These are phyloP conservation scores for Effrenium voratum DNA, from an alignment of 73 alveolate genomes.

Conservation along the genomic window DNA sequence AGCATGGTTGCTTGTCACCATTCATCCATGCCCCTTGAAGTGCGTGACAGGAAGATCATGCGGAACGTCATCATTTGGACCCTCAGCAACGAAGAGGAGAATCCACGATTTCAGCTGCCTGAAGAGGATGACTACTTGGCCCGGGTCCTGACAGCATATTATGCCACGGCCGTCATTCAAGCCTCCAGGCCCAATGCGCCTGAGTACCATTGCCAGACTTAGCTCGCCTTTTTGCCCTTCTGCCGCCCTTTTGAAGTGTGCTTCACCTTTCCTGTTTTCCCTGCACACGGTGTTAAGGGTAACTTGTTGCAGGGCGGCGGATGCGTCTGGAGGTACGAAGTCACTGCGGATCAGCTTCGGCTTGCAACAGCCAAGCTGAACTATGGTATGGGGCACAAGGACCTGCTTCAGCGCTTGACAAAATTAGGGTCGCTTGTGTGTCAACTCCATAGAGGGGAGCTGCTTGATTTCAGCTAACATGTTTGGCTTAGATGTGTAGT, in stretches of 20 bases:
- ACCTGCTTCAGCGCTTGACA: too few species aligned
- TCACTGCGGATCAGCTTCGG: slow-evolving; percentile 52
- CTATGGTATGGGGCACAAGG: slow-evolving; percentile 68
- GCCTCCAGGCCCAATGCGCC: too few species aligned
- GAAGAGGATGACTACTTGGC: neutral
- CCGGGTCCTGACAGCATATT: neutral
- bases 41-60: slow-evolving; percentile 47
- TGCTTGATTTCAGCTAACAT: too few species aligned
- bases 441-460: neutral
- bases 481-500: too few species aligned
- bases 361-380: slow-evolving; percentile 12
- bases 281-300: too few species aligned
- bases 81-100: slow-evolving; percentile 18
- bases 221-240: too few species aligned
- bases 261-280: neutral
- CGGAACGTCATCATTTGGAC: slow-evolving; percentile 10
- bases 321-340: too few species aligned
- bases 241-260: neutral
- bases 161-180: neutral
- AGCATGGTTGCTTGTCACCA: too few species aligned
- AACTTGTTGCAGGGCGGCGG: too few species aligned
- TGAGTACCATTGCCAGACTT: too few species aligned
- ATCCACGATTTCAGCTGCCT: neutral
- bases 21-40: too few species aligned
- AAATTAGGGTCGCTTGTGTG: neutral